Conservation (phyloP, 176 grass and related monocot genomes). For the Poa pratensis region DNA sequence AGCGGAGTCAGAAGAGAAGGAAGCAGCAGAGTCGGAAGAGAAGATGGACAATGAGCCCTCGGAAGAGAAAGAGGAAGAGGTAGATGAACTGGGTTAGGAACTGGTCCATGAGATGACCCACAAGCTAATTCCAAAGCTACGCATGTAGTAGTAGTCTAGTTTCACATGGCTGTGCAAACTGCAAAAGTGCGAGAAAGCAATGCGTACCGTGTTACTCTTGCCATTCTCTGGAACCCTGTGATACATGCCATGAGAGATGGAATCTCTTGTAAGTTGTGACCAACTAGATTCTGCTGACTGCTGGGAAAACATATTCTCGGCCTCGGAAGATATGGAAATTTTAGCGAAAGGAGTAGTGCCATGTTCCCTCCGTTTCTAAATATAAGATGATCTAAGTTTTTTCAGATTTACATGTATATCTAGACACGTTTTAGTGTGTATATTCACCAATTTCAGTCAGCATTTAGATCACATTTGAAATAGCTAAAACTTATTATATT, state of each 20-base stretch:
- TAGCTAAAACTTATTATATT: too few relatives aligned
- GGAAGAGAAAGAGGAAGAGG: conserved; percentile 9
- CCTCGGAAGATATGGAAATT: not conserved
- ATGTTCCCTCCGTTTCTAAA: too few relatives aligned
- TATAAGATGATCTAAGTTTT: too few relatives aligned
- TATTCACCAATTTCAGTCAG: too few relatives aligned
- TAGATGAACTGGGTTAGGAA: conserved; percentile 4
- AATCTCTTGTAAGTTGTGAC: conserved; percentile 14
- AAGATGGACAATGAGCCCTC: not conserved
- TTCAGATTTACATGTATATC: too few relatives aligned
- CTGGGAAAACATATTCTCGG: not conserved
- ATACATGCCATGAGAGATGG: conserved; percentile 6
- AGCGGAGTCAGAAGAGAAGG: not conserved
- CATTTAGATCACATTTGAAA: too few relatives aligned
- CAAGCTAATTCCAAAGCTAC: not conserved
- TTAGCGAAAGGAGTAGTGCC: not conserved
- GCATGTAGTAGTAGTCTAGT: not conserved
- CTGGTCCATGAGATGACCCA: conserved; percentile 4
- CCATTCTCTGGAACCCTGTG: conserved; percentile 22
- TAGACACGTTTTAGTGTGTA: too few relatives aligned
- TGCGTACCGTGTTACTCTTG: conserved; percentile 2
- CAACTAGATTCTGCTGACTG: not conserved
- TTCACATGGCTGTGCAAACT: not conserved
- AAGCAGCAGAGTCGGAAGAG: not conserved
- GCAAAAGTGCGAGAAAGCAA: not conserved